Base-by-base conservation (phyloP, 2,329 filamentous ascomycete genomes). In the Epichloe typhina region DNA sequence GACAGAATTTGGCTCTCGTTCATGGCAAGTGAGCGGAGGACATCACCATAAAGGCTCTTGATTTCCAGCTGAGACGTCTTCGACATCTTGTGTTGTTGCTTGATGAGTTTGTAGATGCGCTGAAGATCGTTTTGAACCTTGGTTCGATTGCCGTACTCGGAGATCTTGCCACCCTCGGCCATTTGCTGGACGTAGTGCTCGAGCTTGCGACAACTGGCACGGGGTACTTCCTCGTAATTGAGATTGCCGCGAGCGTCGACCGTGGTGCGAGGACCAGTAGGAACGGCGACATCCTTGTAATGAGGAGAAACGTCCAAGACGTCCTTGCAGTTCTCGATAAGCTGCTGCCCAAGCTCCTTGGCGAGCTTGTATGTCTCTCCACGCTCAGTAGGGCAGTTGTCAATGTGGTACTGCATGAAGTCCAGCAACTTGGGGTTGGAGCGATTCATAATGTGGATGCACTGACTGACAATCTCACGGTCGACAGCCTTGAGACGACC, bases 351-450 rank as follows among this genome's bases (percentile, higher is more conserved):
- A 23, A 98, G 84, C 69, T 93, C 83, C 73, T 98, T 95, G 42
- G 93, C 93, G n/a, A 98, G 82, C 71, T 93, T 80, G 71, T 98
- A 98, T 1, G 93, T 98, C 72, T 98, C 93, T 53, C 93, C 93
- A 47, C 91, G 85, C 64, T 98, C 90, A 0, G 90, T 90, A 0
- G 93, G 93, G 72, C 91, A 97, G 73, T 97, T 93, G 63, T 98
- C 93, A 63, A 98, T 98, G 72, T 98, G 93, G 62, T 98, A 97
- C 66, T 98, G 93, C 93, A 98, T 98, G 70, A 96, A 98, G 60
- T 98, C 91, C 52, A 98, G 79, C 1, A 98, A 81, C 37, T 88
- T 85, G 2, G 93, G 93, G 66, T 97, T 98, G 36, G 93, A 95
- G 55, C 93, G 86, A 74, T 96, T 98, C 93, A 98, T 98, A 71